Evolutionary conservation across 129 eudicot genomes (phyloP), one percentile per base, ranked within the genome.

Genomic region (Helianthus tuberosus): DNA sequence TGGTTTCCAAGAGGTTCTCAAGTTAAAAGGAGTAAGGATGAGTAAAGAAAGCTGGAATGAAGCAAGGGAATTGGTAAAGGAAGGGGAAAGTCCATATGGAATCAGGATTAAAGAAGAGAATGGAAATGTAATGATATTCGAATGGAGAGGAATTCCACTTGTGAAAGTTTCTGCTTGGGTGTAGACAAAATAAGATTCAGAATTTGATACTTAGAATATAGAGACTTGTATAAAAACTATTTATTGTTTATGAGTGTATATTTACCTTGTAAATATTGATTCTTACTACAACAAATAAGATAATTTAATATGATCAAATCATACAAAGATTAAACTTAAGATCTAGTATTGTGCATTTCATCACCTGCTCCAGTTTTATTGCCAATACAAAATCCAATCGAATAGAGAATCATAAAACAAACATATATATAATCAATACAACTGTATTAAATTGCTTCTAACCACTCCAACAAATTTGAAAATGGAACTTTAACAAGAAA

Each of bases 141-240:
- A 79, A 68, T 89, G 91, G 91, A 86, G 72, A 60, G 96, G 86
- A 15, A 64, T 52, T 66, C 85, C 91, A 16, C 3, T 89, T 51
- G 89, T 86, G 6, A 86, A 78, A 84, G 89, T 89, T 68, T 89
- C 84, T 9, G 82, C 72, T 66, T 89, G 96, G 96, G 75, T 82
- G 75, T 82, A 72, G 57, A 69, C 3, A 5, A 35, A 27, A 0
- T 1, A 1, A 69, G 63, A 32, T 52, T 54, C 38, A 70, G 52
- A 54, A 48, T 35, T 36, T 32, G 8, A 17, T 46, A 44, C 14
- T 71, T 72, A 35, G 74, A 16, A 58, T 58, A 36, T 44, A 57
- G 14, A 73, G 53, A 44, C 20, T 8, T 73, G 79, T 79, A 64
- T 54, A 79, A 36, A 62, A 36, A 64, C 23, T 66, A 65, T 57